Conservation (phyloP, 352 stramenopile species). For the Blastocystis sp. region DNA sequence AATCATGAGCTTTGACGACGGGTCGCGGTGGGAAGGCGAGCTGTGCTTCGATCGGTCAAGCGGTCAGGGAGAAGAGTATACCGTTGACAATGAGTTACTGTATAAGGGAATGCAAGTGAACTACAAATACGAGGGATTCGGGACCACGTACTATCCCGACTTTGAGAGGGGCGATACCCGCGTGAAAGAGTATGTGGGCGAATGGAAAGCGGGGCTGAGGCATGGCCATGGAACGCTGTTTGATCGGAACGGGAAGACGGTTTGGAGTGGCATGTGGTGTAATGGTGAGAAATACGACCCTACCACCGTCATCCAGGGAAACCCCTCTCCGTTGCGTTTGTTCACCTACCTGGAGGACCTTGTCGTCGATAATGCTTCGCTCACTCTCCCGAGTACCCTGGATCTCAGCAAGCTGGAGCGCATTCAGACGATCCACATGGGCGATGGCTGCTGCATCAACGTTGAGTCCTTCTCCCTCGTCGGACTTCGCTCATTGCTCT, state of each 20-base stretch:
- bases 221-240: constrained; percentile 4
- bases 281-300: background rate
- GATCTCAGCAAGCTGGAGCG: constrained; percentile 20
- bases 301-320: background rate
- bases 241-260: background rate
- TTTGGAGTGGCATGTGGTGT: background rate
- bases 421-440: background rate
- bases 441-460: background rate
- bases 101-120: constrained; percentile 66
- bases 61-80: constrained; percentile 44
- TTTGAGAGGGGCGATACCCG: background rate
- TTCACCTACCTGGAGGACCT: background rate
- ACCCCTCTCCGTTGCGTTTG: background rate
- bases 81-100: background rate
- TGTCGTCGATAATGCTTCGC: background rate
- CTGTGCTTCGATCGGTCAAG: background rate
- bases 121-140: background rate
- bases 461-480: background rate
- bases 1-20: constrained; percentile 17
- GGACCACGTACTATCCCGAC: background rate
- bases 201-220: background rate
- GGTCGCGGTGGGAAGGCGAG: constrained; percentile 30
- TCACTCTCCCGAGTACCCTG: background rate
- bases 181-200: constrained; percentile 5
- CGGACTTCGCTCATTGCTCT: background rate